Evolutionary conservation across 352 stramenopile genomes (phyloP).

Genomic region (Phytophthora capsici): DNA sequence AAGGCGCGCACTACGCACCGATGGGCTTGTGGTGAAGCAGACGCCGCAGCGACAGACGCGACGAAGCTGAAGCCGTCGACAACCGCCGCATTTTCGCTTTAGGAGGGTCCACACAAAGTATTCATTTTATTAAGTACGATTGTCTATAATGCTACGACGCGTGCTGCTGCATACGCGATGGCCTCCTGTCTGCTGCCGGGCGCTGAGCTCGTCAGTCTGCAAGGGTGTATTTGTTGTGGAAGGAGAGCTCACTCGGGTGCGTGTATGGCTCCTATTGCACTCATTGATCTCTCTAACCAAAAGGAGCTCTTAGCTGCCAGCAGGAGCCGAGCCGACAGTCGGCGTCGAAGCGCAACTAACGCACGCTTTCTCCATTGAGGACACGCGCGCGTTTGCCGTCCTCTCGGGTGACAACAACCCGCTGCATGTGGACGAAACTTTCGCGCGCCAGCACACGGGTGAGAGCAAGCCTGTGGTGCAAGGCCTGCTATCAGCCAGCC

Average conservation of each 20-base stretch:
- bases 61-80: slow-evolving; percentile 31
- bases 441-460: slow-evolving; percentile 33
- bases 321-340: slow-evolving; percentile 50
- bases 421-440: slow-evolving; percentile 70
- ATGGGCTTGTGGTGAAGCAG: slow-evolving; percentile 48
- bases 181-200: slow-evolving; percentile 1
- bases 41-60: slow-evolving; percentile 33
- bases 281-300: background rate
- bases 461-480: slow-evolving; percentile 67
- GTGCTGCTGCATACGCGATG: background rate
- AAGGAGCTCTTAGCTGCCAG: slow-evolving; percentile 43
- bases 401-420: slow-evolving; percentile 81
- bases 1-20: slow-evolving; percentile 22
- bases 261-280: background rate
- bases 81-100: slow-evolving; percentile 40
- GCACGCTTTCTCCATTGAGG: slow-evolving; percentile 64
- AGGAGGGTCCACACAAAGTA: slow-evolving; percentile 18
- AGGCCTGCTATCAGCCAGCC: slow-evolving; percentile 78
- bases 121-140: slow-evolving; percentile 27
- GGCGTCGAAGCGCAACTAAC: slow-evolving; percentile 66
- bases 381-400: slow-evolving; percentile 67
- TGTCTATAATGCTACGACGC: background rate
- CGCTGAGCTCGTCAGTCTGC: slow-evolving; percentile 24
- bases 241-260: slow-evolving; percentile 46
- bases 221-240: slow-evolving; percentile 31